phyloP scores from a whole-genome alignment of 805 yeast genomes.

The Lipomyces anomalus region DNA sequence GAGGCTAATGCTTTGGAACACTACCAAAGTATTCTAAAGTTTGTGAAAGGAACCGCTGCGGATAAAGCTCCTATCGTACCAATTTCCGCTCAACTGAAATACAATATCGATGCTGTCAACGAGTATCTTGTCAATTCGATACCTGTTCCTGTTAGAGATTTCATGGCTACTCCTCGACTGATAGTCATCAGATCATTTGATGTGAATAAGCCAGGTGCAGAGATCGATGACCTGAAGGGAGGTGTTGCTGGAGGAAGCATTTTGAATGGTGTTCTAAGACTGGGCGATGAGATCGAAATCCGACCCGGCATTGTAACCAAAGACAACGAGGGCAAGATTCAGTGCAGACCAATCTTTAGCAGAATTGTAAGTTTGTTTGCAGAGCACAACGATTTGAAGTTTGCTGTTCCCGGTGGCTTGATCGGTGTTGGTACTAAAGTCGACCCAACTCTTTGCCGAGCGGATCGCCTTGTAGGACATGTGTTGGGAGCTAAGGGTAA shows the following conservation, averaged over 20 bases:
- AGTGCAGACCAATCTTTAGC: slow-evolving; percentile 93
- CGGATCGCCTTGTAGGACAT: slow-evolving; percentile 98
- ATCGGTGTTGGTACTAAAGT: slow-evolving; percentile 99
- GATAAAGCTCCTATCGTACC: slow-evolving; percentile 99
- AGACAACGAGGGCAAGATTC: slow-evolving; percentile 80
- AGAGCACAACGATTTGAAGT: slow-evolving; percentile 94
- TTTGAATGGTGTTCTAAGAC: slow-evolving; percentile 90
- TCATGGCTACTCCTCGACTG: slow-evolving; percentile 85
- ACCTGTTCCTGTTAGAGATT: slow-evolving; percentile 96
- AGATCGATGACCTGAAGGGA: slow-evolving; percentile 93
- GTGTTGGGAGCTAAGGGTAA: slow-evolving; percentile 97
- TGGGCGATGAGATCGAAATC: slow-evolving; percentile 97
- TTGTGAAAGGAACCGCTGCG: slow-evolving; percentile 96
- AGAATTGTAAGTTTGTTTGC: slow-evolving; percentile 92
- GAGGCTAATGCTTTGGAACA: slow-evolving; percentile 96
- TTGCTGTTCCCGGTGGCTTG: slow-evolving; percentile 99
- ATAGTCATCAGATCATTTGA: slow-evolving; percentile 98
- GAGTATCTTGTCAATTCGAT: slow-evolving; percentile 91
- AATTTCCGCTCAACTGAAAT: slow-evolving; percentile 96
- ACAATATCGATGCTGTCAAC: slow-evolving; percentile 97
- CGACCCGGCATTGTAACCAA: slow-evolving; percentile 99
- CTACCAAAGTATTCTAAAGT: slow-evolving; percentile 83
- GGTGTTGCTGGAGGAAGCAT: slow-evolving; percentile 99
- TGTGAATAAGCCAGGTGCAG: slow-evolving; percentile 98
- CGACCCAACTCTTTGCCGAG: slow-evolving; percentile 98